phyloP scores from a whole-genome alignment of 768 basidiomycete genomes.

The Suillus spraguei region DNA sequence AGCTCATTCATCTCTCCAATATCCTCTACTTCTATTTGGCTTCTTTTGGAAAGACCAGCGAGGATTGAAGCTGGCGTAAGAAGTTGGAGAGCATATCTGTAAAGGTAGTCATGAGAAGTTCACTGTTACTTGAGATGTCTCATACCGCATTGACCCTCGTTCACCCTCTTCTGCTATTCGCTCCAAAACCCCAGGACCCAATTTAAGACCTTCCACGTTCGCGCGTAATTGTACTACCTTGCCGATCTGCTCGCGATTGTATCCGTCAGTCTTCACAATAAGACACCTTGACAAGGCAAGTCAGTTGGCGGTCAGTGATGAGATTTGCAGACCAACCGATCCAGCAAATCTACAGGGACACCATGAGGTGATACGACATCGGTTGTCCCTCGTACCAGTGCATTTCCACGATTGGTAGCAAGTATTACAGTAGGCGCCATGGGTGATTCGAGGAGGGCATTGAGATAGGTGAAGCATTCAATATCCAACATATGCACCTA shows the following conservation, averaged over 20 bases:
- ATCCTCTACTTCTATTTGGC: constrained; percentile 85
- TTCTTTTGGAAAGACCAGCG: constrained; percentile 73
- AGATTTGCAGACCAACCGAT: constrained; percentile 57
- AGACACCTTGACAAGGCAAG: constrained; percentile 60
- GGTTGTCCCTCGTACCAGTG: constrained; percentile 89
- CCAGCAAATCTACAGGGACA: constrained; percentile 89
- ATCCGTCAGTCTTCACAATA: constrained; percentile 91
- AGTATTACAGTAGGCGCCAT: constrained; percentile 98
- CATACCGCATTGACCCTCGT: constrained; percentile 76
- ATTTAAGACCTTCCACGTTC: constrained; percentile 81
- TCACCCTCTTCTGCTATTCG: constrained; percentile 82
- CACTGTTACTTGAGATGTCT: constrained; percentile 16
- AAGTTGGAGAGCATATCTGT: constrained; percentile 87
- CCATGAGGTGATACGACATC: constrained; percentile 94
- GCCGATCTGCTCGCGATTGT: constrained; percentile 81
- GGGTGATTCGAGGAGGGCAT: constrained; percentile 91
- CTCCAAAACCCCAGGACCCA: constrained; percentile 77
- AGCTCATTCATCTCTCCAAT: constrained; percentile 92
- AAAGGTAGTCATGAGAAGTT: constrained; percentile 11
- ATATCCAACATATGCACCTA: constrained; percentile 99
- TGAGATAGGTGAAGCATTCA: constrained; percentile 98
- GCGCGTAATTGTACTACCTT: constrained; percentile 87
- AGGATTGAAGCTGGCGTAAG: constrained; percentile 91
- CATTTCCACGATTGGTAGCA: constrained; percentile 93
- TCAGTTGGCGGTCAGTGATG: background rate